Base-by-base conservation (phyloP, 129 eudicot genomes). In the Pseudognaphalium luteoalbum region DNA sequence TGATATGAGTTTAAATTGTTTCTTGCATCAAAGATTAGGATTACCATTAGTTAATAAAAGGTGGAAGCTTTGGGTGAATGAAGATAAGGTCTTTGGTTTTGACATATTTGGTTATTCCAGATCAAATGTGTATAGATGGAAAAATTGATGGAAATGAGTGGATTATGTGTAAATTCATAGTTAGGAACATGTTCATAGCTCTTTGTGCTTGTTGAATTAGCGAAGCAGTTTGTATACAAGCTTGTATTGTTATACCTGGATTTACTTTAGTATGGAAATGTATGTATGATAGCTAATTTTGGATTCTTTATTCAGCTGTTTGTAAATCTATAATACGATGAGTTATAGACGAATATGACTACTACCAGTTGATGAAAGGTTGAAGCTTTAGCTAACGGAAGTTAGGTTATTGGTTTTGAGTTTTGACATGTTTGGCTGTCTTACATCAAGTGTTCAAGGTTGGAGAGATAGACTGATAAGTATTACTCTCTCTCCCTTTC, bases 381-480 rank as follows among this genome's bases (percentile, higher is more conserved):
- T 14, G 32, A 73, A 37, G 35, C 68, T 73, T 74, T 62, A 12
- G 50, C 70, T 15, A 7, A 60, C 5, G 11, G 20, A 73, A 19
- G 20, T 61, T 39, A 54, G 57, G 66, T 77, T 77, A 20, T 25
- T 28, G 47, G 28, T 25, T 25, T 25, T 25, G 28, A 25, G 42
- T 77, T 77, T 22, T 37, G 32, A 35, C 44, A 28, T 42, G 7
- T 74, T 61, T 74, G 71, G 60, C 4, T 47, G 63, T 61, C 19
- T 51, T 75, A 75, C 64, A 47, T 64, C n/a, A 14, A 34, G n/a
- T 66, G 67, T 52, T 66, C 5, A 14, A 66, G 34, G 66, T 28
- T 19, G 73, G 51, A 47, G 72, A 71, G 29, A 1, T 52, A 52
- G 41, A 64, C 19, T 30, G 32, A 30, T 7, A 15, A 28, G 28